Evolutionary conservation across 2,329 filamentous ascomycete species (phyloP), one percentile per base, ranked within the genome.

Genomic region (Fusarium pseudoanthophilum): DNA sequence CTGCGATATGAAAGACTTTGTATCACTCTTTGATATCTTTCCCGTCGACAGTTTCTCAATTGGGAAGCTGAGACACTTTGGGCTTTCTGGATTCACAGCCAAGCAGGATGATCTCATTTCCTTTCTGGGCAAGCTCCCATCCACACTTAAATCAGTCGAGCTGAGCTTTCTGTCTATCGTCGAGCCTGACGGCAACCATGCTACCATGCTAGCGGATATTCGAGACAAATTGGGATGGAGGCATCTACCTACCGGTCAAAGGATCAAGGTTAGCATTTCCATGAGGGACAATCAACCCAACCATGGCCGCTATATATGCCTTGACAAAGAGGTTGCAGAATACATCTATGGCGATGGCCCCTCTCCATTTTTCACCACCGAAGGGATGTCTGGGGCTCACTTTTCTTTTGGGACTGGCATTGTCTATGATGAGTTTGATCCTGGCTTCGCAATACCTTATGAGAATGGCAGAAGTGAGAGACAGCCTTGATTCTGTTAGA

Each of bases 331-430:
- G 11, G 68, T 71, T 4, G 4, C 67, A 1, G 56, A 67, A 3
- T 71, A 71, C 26, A 4, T 71, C 8, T 71, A 71, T 14, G 34
- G 51, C n/a, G 26, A 49, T 53, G 61, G 67, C 5, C 55, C 68
- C 11, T 1, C 15, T 18, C 67, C 49, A 6, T 32, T 32, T n/a
- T n/a, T n/a, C n/a, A n/a, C n/a, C n/a, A n/a, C n/a, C n/a, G n/a
- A n/a, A n/a, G n/a, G n/a, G n/a, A n/a, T n/a, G n/a, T n/a, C n/a
- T n/a, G n/a, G n/a, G n/a, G 11, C 30, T 32, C 32, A 18, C 15
- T 16, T 53, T 3, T 4, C 7, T 7, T 11, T 0, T 4, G 58
- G 58, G 0, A 55, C 40, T 0, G 59, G 63, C 1, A 37, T 56
- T 32, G 2, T 55, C 4, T 7, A 48, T 15, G 60, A 64, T 15